Conservation (phyloP, 2,329 filamentous ascomycete species). For the Ophiosphaerella narmari region DNA sequence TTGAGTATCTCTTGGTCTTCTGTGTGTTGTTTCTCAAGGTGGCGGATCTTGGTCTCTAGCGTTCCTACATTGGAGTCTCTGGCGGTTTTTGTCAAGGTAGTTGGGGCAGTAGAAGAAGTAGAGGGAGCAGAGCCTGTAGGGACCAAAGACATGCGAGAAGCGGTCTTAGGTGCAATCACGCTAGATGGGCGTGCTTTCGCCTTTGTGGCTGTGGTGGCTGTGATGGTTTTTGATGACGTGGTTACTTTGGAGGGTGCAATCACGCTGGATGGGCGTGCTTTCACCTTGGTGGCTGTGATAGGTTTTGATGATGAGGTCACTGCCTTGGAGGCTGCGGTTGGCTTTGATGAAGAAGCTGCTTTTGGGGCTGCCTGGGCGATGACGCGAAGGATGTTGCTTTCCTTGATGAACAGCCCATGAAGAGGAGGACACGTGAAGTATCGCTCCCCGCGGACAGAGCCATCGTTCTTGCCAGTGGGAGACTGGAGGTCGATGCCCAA, state of each 20-base stretch:
- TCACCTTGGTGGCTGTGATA: background rate
- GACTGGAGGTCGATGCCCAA: slow-evolving; percentile 87
- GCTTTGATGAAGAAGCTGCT: slow-evolving; percentile 10
- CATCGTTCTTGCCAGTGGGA: slow-evolving; percentile 88
- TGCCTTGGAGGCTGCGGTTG: slow-evolving; percentile 4
- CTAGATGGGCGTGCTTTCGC: slow-evolving; percentile 30
- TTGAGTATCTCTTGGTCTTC: slow-evolving; percentile 89
- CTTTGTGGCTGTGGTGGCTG: background rate
- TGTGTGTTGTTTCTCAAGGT: slow-evolving; percentile 82
- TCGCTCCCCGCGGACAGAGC: slow-evolving; percentile 80
- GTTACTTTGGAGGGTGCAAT: slow-evolving; percentile 2
- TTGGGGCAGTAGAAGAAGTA: slow-evolving; percentile 9
- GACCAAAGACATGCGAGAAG: slow-evolving; percentile 15
- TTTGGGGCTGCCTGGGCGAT: slow-evolving; percentile 52
- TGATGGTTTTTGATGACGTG: too few relatives aligned
- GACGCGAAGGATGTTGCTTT: slow-evolving; percentile 65
- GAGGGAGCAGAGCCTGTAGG: slow-evolving; percentile 13
- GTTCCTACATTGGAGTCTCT: slow-evolving; percentile 66
- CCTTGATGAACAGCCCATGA: slow-evolving; percentile 85
- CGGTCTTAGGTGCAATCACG: slow-evolving; percentile 18
- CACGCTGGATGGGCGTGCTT: slow-evolving; percentile 31
- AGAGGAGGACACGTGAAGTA: slow-evolving; percentile 80
- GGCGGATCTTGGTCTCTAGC: slow-evolving; percentile 81
- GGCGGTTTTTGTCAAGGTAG: slow-evolving; percentile 10
- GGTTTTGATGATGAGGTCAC: too few relatives aligned